phyloP scores from a whole-genome alignment of 2,329 filamentous ascomycete species.

The Thielaviopsis punctulata region DNA sequence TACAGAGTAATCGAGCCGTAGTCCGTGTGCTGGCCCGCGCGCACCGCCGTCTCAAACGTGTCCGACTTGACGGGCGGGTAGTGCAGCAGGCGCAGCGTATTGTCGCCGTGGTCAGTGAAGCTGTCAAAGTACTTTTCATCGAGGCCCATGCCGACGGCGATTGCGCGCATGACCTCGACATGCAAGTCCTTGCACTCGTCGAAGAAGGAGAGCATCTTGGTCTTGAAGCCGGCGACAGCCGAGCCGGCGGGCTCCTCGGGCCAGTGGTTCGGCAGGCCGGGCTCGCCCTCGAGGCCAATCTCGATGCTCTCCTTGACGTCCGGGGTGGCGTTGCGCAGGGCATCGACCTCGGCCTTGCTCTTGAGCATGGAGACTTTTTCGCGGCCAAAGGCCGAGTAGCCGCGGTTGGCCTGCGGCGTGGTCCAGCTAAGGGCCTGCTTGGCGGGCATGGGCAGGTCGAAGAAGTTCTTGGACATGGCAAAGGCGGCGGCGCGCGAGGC shows the following conservation, averaged over 20 bases:
- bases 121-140: conserved; percentile 57
- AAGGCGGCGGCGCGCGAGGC: conserved; percentile 46
- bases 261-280: conserved; percentile 61
- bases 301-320: conserved; percentile 51
- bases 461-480: conserved; percentile 51
- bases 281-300: conserved; percentile 43
- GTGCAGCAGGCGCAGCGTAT: conserved; percentile 57
- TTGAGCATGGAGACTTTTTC: conserved; percentile 50
- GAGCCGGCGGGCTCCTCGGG: conserved; percentile 34
- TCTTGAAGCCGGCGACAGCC: conserved; percentile 38
- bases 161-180: conserved; percentile 63
- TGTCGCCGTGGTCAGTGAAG: conserved; percentile 53
- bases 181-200: conserved; percentile 59
- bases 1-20: conserved; percentile 41
- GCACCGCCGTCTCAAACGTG: conserved; percentile 53
- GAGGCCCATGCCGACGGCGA: conserved; percentile 65
- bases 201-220: conserved; percentile 60
- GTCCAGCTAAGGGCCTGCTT: conserved; percentile 57
- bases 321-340: conserved; percentile 38
- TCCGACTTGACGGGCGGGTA: conserved; percentile 52
- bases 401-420: conserved; percentile 53
- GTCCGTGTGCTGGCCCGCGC: conserved; percentile 62
- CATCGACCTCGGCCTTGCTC: conserved; percentile 38
- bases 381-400: conserved; percentile 51
- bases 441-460: conserved; percentile 39